Base-by-base conservation (phyloP, 495 filamentous ascomycete genomes). In the Xylaria sp. region DNA sequence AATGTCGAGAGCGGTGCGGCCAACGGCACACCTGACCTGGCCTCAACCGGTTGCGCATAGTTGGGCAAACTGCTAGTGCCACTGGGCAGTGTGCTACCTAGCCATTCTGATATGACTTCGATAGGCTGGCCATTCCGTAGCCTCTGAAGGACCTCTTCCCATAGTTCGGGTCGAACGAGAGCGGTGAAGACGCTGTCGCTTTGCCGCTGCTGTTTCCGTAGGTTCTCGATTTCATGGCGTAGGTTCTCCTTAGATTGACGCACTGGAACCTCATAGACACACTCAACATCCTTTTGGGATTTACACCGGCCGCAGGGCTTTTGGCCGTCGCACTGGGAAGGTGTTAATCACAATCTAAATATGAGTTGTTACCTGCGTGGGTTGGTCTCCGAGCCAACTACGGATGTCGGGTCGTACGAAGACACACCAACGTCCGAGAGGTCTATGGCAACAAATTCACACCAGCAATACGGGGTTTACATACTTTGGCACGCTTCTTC, bases 401-500 rank as follows among this genome's bases (percentile, higher is more conserved):
- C 5, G 15, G 14, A 15, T 53, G 7, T 24, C n/a, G 67, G 35
- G 35, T 19, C 21, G 11, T 17, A 70, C 12, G 21, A 33, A 57
- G 57, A 11, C n/a, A 62, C 5, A 14, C 59, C 24, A n/a, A 31
- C 12, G 11, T 26, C 15, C n/a, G 9, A 37, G 37, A 67, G 69
- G 17, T 26, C 35, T 68, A 46, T 31, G 50, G 17, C 26, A 44
- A 33, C 19, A 35, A 66, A 43, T 61, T 33, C 4, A 19, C n/a
- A 52, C 9, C 4, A 15, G 5, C 8, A 66, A 50, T 24, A 24
- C 40, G 21, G 21, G 41, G 26, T 29, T 71, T 31, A 61, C 78
- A 21, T 73, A 85, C 85, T 81, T 88, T 88, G 55, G 85, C 84
- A 67, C 86, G 82, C 69, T 87, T 88, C 79, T 88, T 88, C 21